Evolutionary conservation across 345 rosid species (phyloP), one percentile per base, ranked within the genome.

Genomic region (Ceriops zippeliana): DNA sequence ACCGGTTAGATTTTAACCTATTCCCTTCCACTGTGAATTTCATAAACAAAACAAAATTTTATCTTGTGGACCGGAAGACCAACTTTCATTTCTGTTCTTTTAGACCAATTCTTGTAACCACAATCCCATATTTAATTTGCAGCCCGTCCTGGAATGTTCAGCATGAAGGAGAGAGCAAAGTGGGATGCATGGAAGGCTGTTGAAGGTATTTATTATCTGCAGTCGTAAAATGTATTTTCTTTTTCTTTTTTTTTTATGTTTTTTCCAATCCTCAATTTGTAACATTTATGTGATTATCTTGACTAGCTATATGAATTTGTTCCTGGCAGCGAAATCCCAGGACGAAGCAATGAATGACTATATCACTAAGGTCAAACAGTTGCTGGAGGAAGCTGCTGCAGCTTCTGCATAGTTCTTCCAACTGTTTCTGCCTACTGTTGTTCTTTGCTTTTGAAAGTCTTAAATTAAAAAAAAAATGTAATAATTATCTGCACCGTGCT

Each of bases 111-210:
- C 52, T 52, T 37, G 27, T 11, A 53, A 67, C 49, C 27, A 3
- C 20, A 42, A 35, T 62, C 8, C 24, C 46, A 61, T 30, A 6
- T 17, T 1, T 46, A 17, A 27, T 61, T 47, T 59, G 67, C 77
- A 95, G 98, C 74, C 71, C 96, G 99, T 51, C 98, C 99, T 76
- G 99, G 99, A 72, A 82, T 91, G 49, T 90, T 95, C 78, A 78
- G 58, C 89, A 61, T 74, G 87, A 91, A 76, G 86, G 99, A 89
- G 20, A 86, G 85, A 70, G 90, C 91, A 1, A 95, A 95, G 83
- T 95, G 99, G 99, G 99, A 95, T 74, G 97, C 98, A 27, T 95
- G 98, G 99, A 95, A 95, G 85, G 85, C 89, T 52, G 93, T 87
- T 75, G 96, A 95, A 87, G 90, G 99, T 91, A 68, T 9, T 52